Evolutionary conservation across 495 filamentous ascomycete species (phyloP).

Genomic region (Hyaloscypha bicolor): DNA sequence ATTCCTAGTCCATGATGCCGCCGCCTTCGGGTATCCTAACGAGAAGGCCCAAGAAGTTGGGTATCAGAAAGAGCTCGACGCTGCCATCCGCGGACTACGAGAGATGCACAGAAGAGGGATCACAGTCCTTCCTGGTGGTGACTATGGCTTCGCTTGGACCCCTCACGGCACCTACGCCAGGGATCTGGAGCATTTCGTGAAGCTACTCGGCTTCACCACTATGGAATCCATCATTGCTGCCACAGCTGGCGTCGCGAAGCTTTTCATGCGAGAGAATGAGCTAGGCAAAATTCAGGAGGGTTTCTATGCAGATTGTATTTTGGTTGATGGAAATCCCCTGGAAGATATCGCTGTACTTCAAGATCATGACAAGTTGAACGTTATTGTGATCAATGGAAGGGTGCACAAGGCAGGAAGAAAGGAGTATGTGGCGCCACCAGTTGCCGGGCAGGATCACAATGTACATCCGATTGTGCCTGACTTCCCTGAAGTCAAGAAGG

Average conservation of each 20-base stretch:
- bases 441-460: slow-evolving; percentile 22
- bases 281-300: slow-evolving; percentile 51
- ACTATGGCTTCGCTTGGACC: slow-evolving; percentile 57
- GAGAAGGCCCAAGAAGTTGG: slow-evolving; percentile 49
- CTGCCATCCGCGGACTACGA: slow-evolving; percentile 41
- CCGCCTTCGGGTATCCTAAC: slow-evolving; percentile 47
- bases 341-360: slow-evolving; percentile 49
- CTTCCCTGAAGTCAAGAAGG: slow-evolving; percentile 28
- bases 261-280: slow-evolving; percentile 53
- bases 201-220: slow-evolving; percentile 53
- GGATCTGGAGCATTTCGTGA: slow-evolving; percentile 53
- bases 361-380: slow-evolving; percentile 48
- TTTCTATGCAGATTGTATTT: slow-evolving; percentile 49
- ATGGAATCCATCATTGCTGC: slow-evolving; percentile 51
- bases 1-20: slow-evolving; percentile 41
- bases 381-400: slow-evolving; percentile 52
- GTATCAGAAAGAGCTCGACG: slow-evolving; percentile 47
- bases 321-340: slow-evolving; percentile 53
- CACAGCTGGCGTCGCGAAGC: slow-evolving; percentile 48
- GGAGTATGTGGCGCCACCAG: slow-evolving; percentile 37
- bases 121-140: slow-evolving; percentile 49
- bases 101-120: slow-evolving; percentile 55
- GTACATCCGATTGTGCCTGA: slow-evolving; percentile 24
- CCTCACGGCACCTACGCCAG: slow-evolving; percentile 54
- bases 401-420: slow-evolving; percentile 46